Base-by-base conservation (phyloP, 1,284 basidiomycete genomes). In the Irpex sp. region DNA sequence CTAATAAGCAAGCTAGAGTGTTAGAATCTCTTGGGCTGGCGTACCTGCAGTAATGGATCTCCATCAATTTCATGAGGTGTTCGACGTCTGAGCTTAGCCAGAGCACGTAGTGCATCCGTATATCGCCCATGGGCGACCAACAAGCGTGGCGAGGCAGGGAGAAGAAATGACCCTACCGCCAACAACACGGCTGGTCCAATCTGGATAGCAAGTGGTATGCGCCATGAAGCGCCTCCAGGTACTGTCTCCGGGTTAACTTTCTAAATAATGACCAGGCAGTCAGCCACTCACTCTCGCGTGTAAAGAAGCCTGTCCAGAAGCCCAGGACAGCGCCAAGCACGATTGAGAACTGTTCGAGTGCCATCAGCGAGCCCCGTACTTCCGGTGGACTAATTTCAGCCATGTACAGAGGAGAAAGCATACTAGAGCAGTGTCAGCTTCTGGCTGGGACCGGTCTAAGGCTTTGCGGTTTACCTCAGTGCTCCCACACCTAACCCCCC, bases 351-450 rank as follows among this genome's bases (percentile, higher is more conserved):
- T 96, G 94, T 78, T 96, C 94, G 1, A 96, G 84, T 0, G 94
- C 90, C 80, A 96, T 87, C 45, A 96, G 86, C 0, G 94, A 93
- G 5, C 94, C 94, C n/a, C 95, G 87, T 0, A 94, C 86, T 81
- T 96, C 94, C 0, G 94, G 93, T 15, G 94, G 89, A 73, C 91
- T 91, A 62, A 96, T 94, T 81, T 96, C 94, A 0, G 94, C 91
- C 86, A 96, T 95, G 80, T 96, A 96, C 6, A 96, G 82, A 0
- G 93, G 93, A 0, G 90, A 90, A 15, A 95, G 85, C 90, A 94
- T 95, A 75, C 92, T 94, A 68, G 49, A 58, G 20, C 43, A 65
- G 20, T 43, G 20, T 27, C 4, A 60, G 54, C 18, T 7, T 54
- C 38, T 1, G 45, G 38, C 11, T 5, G n/a, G 15, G 13, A 1